These are phyloP conservation scores for Calophaca sinica DNA, from an alignment of 306 rosid species.

Conservation along the genomic window DNA sequence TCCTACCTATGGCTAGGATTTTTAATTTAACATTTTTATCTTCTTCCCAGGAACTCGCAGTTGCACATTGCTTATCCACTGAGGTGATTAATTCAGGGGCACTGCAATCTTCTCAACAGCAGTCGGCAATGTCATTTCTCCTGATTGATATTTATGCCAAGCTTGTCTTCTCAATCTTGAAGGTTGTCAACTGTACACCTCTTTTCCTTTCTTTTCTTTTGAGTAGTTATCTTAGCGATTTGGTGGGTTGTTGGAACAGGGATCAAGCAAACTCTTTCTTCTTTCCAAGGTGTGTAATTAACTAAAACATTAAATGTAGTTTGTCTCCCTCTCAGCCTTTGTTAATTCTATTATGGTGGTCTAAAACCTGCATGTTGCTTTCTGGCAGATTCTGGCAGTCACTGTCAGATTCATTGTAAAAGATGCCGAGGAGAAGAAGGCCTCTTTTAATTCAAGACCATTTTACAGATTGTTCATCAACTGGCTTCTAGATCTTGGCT, in stretches of 20 bases:
- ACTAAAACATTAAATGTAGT: not conserved
- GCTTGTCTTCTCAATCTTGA: constrained; percentile 80
- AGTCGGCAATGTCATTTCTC: constrained; percentile 74
- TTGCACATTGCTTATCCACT: constrained; percentile 77
- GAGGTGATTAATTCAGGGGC: constrained; percentile 75
- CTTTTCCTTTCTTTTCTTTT: not conserved
- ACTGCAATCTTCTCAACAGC: constrained; percentile 76
- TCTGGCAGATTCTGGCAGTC: constrained; percentile 77
- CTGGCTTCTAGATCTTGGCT: constrained; percentile 92
- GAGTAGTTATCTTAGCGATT: constrained; percentile 34
- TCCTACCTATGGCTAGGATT: constrained; percentile 7
- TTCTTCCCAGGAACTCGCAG: constrained; percentile 75
- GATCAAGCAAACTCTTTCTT: constrained; percentile 70
- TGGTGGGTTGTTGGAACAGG: constrained; percentile 63
- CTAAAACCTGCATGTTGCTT: constrained; percentile 39
- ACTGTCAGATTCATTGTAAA: constrained; percentile 77
- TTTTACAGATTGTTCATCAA: constrained; percentile 90
- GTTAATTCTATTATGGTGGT: constrained; percentile 26
- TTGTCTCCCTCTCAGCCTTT: not conserved
- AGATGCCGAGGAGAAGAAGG: constrained; percentile 92
- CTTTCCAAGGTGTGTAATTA: constrained; percentile 73
- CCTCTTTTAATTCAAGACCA: constrained; percentile 84
- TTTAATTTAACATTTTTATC: constrained; percentile 3
- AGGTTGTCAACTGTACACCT: constrained; percentile 56
- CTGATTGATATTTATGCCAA: constrained; percentile 88